Base-by-base conservation (phyloP, 164 flowering plant genomes). In the Vitis rupestris region DNA sequence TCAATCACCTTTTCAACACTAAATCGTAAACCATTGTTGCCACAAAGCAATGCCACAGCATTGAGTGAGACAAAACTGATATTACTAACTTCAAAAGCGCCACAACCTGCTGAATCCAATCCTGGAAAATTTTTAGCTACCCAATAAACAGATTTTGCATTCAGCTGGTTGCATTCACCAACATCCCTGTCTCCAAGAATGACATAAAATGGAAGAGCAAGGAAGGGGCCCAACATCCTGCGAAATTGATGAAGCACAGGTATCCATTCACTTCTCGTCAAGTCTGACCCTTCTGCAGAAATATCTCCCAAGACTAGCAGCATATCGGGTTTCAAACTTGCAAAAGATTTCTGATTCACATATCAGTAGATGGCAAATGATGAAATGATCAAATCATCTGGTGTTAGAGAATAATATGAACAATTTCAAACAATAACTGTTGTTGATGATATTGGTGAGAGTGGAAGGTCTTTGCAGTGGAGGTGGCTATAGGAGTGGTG, bases 151-250 rank as follows among this genome's bases (percentile, higher is more conserved):
- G 70, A 67, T 8, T 74, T 67, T 14, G 67, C 57, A 61, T 81
- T 75, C 27, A 88, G 62, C n/a, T 66, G 69, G 52, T 72, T 62
- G 78, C 95, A 90, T 17, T 74, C 79, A 66, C 95, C 95, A 56
- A 85, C 30, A 69, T 88, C 95, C 76, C 92, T 82, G 67, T 90
- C 95, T n/a, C 95, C 95, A 47, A 86, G 74, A 74, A 81, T 64
- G 50, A 84, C 82, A 75, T 90, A 92, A 64, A 76, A 76, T 7
- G 94, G 94, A 47, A 86, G 82, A 16, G 67, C 82, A 59, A 83
- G 70, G 75, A 85, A 85, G 4, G 92, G 89, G 0, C 89, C 94
- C 61, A 88, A 50, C 30, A 88, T 65, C 47, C 70, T 62, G n/a
- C 85, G 83, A 71, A 90, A 79, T 76, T 88, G 89, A 59, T 81